Conservation (phyloP, 2,329 filamentous ascomycete genomes). For the Pseudocercospora fijiensis region DNA sequence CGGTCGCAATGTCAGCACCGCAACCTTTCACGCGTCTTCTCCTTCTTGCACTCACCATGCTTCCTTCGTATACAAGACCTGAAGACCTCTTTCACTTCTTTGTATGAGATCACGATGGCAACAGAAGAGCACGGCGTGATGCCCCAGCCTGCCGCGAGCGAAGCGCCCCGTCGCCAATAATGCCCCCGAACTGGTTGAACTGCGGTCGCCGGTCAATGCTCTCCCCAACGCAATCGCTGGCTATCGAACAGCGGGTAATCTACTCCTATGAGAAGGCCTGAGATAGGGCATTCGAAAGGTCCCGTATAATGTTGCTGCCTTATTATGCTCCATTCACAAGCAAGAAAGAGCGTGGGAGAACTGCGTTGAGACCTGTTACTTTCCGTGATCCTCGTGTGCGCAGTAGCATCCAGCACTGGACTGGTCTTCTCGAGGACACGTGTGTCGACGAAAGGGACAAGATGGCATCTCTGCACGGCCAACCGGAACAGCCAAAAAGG, state of each 20-base stretch:
- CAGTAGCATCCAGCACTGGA: not conserved
- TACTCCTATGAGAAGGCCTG: not conserved
- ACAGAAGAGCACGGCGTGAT: not conserved
- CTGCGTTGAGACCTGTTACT: not conserved
- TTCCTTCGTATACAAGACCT: not conserved
- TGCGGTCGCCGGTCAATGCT: slow-evolving; percentile 10
- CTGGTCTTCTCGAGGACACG: not conserved
- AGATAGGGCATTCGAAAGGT: not conserved
- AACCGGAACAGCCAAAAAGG: not conserved
- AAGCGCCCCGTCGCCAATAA: not conserved
- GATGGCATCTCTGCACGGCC: slow-evolving; percentile 3
- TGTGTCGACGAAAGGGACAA: not conserved
- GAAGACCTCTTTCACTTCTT: slow-evolving; percentile 2
- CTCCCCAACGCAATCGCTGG: slow-evolving; percentile 1
- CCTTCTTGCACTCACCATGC: not conserved
- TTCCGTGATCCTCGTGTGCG: not conserved
- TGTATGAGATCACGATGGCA: not conserved
- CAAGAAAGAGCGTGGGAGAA: slow-evolving; percentile 10
- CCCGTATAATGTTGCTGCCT: slow-evolving; percentile 2
- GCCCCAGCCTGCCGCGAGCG: not conserved
- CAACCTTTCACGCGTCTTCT: not conserved
- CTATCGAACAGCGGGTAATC: slow-evolving; percentile 5
- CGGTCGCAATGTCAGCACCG: not conserved
- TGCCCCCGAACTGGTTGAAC: slow-evolving; percentile 2
- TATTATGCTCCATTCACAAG: slow-evolving; percentile 5